Base-by-base conservation (phyloP, 495 filamentous ascomycete genomes). In the Aspergillus sclerotioniger region DNA sequence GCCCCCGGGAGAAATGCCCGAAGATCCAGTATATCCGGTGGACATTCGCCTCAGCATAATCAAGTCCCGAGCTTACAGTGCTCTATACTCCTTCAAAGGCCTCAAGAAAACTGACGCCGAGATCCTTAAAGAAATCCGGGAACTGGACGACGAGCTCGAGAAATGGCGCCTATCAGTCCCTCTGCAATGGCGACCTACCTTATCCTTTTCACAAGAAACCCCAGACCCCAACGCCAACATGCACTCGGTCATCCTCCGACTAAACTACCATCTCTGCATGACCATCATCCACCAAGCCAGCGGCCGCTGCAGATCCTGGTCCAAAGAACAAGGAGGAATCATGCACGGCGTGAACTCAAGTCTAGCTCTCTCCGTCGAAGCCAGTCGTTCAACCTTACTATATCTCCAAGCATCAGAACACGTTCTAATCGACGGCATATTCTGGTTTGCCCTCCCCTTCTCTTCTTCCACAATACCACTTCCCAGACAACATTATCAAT, bases 231-330 rank as follows among this genome's bases (percentile, higher is more conserved):
- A 73, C 44, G 62, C 71, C 17, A 72, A 65, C 52, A 76, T 80
- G 67, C 70, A 80, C 21, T 68, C 69, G 1, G 67, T 82, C 46
- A 72, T 81, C 49, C 62, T 80, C 32, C 72, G 77, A 12, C 35
- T 83, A 10, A 79, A 82, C 49, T 83, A 82, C 53, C 78, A 81
- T 44, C 67, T 80, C 33, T 77, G 79, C 54, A 71, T 82, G 66
- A 75, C 72, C 6, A 74, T 77, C 19, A 82, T 83, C 54, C 80
- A 82, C 58, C 67, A 74, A 17, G 79, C 80, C 8, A 82, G 77
- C 47, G 76, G 76, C 17, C 61, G 78, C 10, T 81, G 76, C 60
- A 67, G 74, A 32, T 65, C 78, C 28, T 76, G 69, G 73, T 56
- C 56, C 15, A 62, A 71, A 3, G 66, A 63, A 13, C 66, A 65